Evolutionary conservation across 2,329 filamentous ascomycete genomes (phyloP).

Genomic region (Aspergillus sojae): DNA sequence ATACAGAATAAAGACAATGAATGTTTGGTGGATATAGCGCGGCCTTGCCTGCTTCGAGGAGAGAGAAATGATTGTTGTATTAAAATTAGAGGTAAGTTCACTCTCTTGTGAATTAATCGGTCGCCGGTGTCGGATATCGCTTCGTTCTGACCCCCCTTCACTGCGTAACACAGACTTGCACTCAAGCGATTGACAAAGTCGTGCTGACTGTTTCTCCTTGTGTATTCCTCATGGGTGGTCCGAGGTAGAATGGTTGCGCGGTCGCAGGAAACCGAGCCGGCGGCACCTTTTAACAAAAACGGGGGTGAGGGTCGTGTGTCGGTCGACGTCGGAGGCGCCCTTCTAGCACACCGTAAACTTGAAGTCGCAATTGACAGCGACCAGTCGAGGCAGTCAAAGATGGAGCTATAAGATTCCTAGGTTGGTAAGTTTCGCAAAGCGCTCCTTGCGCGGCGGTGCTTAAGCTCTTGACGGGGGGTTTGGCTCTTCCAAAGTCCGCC

Average conservation of each 20-base stretch:
- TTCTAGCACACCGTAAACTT: slow-evolving; percentile 11
- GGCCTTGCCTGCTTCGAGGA: neutral
- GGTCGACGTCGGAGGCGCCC: slow-evolving; percentile 15
- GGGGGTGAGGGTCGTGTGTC: slow-evolving; percentile 10
- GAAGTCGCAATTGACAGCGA: slow-evolving; percentile 16
- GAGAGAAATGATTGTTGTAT: neutral
- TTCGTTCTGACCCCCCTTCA: neutral
- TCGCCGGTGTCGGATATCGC: neutral
- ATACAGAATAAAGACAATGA: neutral
- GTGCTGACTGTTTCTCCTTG: neutral
- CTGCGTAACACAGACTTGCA: neutral
- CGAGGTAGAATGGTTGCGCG: neutral
- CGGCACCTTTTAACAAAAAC: slow-evolving; percentile 6
- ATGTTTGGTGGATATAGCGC: neutral
- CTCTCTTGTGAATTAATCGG: neutral
- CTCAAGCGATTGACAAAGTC: neutral
- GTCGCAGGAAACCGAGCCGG: slow-evolving; percentile 9
- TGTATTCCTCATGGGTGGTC: neutral
- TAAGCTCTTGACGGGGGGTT: slow-evolving; percentile 21
- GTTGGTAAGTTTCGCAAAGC: slow-evolving; percentile 8
- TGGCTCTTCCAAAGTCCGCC: slow-evolving; percentile 22
- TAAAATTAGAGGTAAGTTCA: neutral
- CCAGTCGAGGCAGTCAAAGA: neutral
- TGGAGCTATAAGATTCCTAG: neutral
- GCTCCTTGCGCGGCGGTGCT: slow-evolving; percentile 24